A percentile compares a stretch with the other conserved stretches of the same genome.
These are phyloP conservation scores for Alternaria conjuncta DNA, from an alignment of 2,329 filamentous ascomycete species.

Conservation along the genomic window DNA sequence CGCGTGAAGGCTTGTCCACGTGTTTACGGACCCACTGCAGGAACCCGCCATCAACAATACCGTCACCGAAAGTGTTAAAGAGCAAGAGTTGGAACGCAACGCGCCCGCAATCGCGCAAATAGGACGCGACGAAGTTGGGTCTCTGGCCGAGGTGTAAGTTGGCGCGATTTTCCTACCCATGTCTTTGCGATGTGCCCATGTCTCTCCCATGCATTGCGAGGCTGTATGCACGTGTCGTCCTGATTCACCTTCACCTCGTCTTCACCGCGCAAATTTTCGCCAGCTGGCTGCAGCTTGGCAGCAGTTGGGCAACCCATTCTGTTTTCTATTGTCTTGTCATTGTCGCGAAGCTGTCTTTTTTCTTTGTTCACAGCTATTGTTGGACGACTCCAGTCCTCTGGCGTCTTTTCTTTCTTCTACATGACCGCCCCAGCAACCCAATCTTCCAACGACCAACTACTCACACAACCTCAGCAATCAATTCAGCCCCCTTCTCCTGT, in stretches of 20 bases:
- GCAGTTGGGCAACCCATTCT: neutral
- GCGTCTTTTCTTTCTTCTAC: neutral
- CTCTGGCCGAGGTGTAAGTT: constrained; percentile 16
- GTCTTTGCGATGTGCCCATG: constrained; percentile 8
- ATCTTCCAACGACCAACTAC: neutral
- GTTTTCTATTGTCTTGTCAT: constrained; percentile 10
- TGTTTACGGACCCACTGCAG: constrained; percentile 30
- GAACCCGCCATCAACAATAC: constrained; percentile 16
- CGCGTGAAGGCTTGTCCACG: constrained; percentile 35
- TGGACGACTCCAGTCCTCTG: neutral
- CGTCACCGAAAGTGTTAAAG: constrained; percentile 14
- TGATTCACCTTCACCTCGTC: constrained; percentile 7
- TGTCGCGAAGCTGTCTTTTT: neutral
- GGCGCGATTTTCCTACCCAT: constrained; percentile 8
- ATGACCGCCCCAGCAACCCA: neutral
- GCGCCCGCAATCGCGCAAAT: neutral
- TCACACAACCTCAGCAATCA: neutral
- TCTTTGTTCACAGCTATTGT: constrained; percentile 4
- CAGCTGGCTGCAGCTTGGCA: neutral
- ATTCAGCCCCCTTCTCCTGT: neutral
- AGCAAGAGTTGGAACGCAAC: constrained; percentile 9
- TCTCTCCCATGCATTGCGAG: constrained; percentile 2
- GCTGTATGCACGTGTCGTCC: constrained; percentile 3
- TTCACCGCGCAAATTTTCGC: constrained; percentile 9
- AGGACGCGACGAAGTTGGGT: neutral